Percentiles rank a stretch among this genome's conserved stretches.
Evolutionary conservation across 2,329 filamentous ascomycete genomes (phyloP).

Genomic region (Kalmusia sp.): DNA sequence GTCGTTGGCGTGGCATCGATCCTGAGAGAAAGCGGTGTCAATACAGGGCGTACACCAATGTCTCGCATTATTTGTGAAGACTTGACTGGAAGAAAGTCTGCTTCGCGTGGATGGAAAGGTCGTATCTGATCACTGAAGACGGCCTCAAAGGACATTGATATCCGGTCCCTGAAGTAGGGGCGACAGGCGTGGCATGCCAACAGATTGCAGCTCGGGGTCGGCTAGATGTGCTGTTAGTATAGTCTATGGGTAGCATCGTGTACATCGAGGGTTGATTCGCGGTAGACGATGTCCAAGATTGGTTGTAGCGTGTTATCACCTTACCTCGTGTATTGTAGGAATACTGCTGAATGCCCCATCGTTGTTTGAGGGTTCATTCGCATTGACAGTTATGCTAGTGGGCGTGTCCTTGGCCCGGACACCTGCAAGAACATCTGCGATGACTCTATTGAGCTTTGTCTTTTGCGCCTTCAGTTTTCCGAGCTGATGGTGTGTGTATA

Average conservation of each 20-base stretch:
- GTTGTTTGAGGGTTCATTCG: constrained; percentile 18
- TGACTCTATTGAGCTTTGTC: constrained; percentile 34
- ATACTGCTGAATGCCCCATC: constrained; percentile 29
- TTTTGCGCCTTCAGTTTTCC: constrained; percentile 41
- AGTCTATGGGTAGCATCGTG: constrained; percentile 1
- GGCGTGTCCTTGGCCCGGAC: constrained; percentile 24
- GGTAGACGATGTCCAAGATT: not conserved
- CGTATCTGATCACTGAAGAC: constrained; percentile 47
- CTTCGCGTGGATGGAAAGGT: constrained; percentile 41
- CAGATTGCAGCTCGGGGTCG: constrained; percentile 47
- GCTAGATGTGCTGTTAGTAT: constrained; percentile 9
- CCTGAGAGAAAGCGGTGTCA: not conserved
- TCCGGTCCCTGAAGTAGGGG: constrained; percentile 56
- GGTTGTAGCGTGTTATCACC: not conserved
- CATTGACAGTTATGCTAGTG: constrained; percentile 21
- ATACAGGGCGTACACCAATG: constrained; percentile 37
- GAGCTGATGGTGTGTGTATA: constrained; percentile 42
- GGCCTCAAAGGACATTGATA: constrained; percentile 53
- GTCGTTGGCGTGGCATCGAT: constrained; percentile 12
- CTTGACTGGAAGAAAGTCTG: constrained; percentile 42
- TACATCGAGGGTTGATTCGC: not conserved
- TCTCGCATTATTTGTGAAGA: constrained; percentile 42
- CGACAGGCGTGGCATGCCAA: constrained; percentile 59
- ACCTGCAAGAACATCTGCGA: constrained; percentile 29
- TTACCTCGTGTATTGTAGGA: constrained; percentile 20